Evolutionary conservation across 306 rosid species (phyloP).

Genomic region (Citrullus mucosospermus): DNA sequence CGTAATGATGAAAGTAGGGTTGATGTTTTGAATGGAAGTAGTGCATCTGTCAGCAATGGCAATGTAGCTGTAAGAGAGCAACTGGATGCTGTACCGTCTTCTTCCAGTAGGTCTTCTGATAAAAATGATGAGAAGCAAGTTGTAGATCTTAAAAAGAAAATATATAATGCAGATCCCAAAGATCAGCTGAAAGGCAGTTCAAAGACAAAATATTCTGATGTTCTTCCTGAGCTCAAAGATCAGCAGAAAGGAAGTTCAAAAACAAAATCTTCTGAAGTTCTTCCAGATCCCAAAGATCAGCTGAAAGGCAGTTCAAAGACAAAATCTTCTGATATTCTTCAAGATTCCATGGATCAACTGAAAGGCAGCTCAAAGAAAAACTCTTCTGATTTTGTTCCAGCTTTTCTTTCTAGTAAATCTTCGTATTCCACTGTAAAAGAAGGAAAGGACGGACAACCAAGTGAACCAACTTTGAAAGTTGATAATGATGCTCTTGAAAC

Average conservation of each 20-base stretch:
- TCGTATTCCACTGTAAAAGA: background rate
- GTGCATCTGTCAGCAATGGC: conserved; percentile 18
- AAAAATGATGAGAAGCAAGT: conserved; percentile 21
- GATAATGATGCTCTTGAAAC: conserved; percentile 12
- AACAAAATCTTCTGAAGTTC: background rate
- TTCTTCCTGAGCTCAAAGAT: background rate
- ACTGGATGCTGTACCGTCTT: conserved; percentile 16
- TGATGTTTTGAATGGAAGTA: conserved; percentile 23
- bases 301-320: background rate
- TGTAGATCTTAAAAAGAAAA: conserved; percentile 15
- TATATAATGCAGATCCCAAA: conserved; percentile 1
- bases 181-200: background rate
- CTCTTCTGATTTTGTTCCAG: background rate
- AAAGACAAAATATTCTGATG: background rate
- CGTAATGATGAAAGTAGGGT: conserved; percentile 8
- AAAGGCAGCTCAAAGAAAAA: background rate
- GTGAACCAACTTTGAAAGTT: conserved; percentile 5
- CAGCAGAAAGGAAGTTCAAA: background rate
- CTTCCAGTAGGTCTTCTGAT: conserved; percentile 14
- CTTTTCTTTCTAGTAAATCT: conserved; percentile 1
- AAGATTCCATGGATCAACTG: background rate
- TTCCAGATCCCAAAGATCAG: background rate
- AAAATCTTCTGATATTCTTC: background rate
- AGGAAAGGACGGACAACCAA: background rate
- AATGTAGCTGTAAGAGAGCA: conserved; percentile 27